phyloP scores from a whole-genome alignment of 1,284 basidiomycete species.

The Veloboletus limbatus region DNA sequence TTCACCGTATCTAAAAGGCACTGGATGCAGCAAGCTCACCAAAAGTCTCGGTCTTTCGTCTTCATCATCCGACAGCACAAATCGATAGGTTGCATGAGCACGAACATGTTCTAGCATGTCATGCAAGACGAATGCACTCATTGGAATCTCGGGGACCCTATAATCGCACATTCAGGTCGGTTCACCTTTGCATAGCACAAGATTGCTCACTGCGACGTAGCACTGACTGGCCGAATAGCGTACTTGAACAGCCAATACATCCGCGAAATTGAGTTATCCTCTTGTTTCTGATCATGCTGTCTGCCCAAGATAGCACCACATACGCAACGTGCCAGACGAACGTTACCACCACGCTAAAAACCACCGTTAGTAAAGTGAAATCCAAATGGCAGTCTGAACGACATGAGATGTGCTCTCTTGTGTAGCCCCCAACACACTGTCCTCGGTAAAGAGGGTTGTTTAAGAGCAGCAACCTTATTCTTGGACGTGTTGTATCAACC shows the following conservation, averaged over 20 bases:
- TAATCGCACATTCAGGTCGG: constrained; percentile 1
- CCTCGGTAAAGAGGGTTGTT: constrained; percentile 81
- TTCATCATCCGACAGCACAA: constrained; percentile 81
- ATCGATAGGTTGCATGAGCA: constrained; percentile 87
- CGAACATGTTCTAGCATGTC: constrained; percentile 86
- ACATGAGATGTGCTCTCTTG: constrained; percentile 59
- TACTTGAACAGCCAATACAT: constrained; percentile 78
- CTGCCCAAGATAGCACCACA: constrained; percentile 79
- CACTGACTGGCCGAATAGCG: constrained; percentile 70
- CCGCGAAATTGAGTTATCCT: constrained; percentile 38
- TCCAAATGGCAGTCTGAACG: constrained; percentile 14
- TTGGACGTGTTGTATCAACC: constrained; percentile 92
- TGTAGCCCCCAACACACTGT: constrained; percentile 80
- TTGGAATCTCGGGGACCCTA: constrained; percentile 63
- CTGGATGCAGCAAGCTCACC: constrained; percentile 42
- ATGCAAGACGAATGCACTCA: constrained; percentile 80
- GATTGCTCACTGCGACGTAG: constrained; percentile 50
- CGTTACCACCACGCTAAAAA: constrained; percentile 54
- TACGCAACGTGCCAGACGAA: constrained; percentile 65
- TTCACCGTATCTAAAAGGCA: background rate
- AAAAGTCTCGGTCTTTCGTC: constrained; percentile 74
- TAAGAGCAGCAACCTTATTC: constrained; percentile 51
- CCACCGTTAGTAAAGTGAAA: constrained; percentile 15
- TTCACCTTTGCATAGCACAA: background rate
- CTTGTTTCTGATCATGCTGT: constrained; percentile 49